Percentiles rank a stretch among this genome's conserved stretches.
phyloP scores from a whole-genome alignment of 2,329 filamentous ascomycete genomes.

The Hypoxylon sp. region DNA sequence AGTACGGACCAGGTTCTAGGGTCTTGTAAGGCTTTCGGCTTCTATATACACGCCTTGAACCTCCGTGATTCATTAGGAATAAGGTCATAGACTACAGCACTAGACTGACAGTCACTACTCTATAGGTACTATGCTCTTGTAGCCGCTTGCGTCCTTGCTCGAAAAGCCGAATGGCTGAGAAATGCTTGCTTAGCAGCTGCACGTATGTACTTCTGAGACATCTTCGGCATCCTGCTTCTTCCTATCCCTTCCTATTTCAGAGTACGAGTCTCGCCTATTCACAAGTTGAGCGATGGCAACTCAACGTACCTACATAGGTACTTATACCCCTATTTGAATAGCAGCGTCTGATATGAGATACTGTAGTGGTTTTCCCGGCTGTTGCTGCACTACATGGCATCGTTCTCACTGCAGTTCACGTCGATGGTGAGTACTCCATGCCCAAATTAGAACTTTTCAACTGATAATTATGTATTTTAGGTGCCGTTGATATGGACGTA shows the following conservation, averaged over 20 bases:
- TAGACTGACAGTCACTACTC: constrained; percentile 20
- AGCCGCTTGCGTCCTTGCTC: constrained; percentile 72
- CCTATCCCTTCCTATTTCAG: neutral
- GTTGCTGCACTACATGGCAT: constrained; percentile 74
- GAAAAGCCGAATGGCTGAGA: constrained; percentile 71
- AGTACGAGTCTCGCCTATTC: neutral
- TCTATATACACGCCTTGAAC: neutral
- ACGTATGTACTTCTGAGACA: constrained; percentile 37
- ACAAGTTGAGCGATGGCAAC: neutral
- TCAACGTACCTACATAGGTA: too few species aligned
- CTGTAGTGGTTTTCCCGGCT: constrained; percentile 68
- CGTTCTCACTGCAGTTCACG: constrained; percentile 70
- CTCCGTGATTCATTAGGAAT: neutral
- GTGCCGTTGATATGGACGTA: constrained; percentile 75
- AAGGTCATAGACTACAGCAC: neutral
- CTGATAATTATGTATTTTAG: constrained; percentile 54
- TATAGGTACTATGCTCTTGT: constrained; percentile 73
- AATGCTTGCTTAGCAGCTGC: constrained; percentile 74
- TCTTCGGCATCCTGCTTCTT: neutral
- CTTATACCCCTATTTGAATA: neutral
- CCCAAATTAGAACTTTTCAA: neutral
- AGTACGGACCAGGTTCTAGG: constrained; percentile 58
- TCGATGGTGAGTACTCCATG: constrained; percentile 62
- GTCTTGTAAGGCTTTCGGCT: constrained; percentile 53
- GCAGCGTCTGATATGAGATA: constrained; percentile 14